phyloP scores from a whole-genome alignment of 805 yeast genomes.

The Zygosaccharomyces rouxii region DNA sequence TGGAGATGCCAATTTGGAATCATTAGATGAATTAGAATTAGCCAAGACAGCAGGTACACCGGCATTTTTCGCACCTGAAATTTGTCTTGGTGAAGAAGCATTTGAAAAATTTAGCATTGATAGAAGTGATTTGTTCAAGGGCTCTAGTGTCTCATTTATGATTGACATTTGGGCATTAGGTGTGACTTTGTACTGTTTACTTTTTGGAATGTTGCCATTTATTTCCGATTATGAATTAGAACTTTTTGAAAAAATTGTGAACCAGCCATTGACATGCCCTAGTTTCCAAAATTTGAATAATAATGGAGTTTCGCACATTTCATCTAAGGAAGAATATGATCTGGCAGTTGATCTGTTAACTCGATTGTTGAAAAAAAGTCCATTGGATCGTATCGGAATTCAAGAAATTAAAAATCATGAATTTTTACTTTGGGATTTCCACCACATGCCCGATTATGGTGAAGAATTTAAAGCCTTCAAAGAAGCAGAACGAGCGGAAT shows the following conservation, averaged over 20 bases:
- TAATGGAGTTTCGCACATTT: constrained; percentile 32
- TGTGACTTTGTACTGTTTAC: constrained; percentile 78
- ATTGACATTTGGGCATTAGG: constrained; percentile 99
- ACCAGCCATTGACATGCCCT: constrained; percentile 58
- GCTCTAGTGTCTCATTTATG: constrained; percentile 64
- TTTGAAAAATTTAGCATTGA: constrained; percentile 20
- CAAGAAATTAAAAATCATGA: constrained; percentile 72
- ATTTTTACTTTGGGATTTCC: constrained; percentile 49
- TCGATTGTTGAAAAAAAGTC: constrained; percentile 65
- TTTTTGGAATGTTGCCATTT: constrained; percentile 88
- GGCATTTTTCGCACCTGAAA: constrained; percentile 92
- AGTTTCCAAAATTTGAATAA: constrained; percentile 26
- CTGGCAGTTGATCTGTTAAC: constrained; percentile 52
- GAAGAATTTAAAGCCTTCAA: constrained; percentile 13
- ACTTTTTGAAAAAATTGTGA: constrained; percentile 75
- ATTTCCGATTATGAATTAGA: constrained; percentile 67
- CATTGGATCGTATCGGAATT: constrained; percentile 62
- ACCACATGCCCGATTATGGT: constrained; percentile 15
- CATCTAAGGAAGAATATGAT: constrained; percentile 39
- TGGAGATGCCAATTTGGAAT: constrained; percentile 14
- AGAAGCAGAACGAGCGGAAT: constrained; percentile 21
- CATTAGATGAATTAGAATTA: constrained; percentile 62
- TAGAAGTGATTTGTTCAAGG: constrained; percentile 26
- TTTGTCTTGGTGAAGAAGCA: constrained; percentile 54
- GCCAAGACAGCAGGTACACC: constrained; percentile 98